Percentiles rank a stretch among this genome's conserved stretches.
Evolutionary conservation across 2,329 filamentous ascomycete species (phyloP).

Genomic region (Neonectria sp.): DNA sequence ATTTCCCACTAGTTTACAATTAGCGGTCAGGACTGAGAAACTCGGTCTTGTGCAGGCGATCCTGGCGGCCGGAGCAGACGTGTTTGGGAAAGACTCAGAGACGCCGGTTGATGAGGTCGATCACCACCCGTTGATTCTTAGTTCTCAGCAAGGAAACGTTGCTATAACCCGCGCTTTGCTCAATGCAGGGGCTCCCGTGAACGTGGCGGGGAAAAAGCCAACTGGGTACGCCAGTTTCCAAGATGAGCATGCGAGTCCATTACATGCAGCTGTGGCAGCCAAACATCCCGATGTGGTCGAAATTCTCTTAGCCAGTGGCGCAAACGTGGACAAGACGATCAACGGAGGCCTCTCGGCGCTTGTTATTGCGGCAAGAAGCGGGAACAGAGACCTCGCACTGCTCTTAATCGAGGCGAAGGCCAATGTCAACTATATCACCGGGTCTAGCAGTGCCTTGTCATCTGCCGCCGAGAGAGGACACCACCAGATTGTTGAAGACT

Average conservation of each 20-base stretch:
- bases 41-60: not conserved
- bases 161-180: not conserved
- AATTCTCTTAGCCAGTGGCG: slow-evolving; percentile 15
- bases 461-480: not conserved
- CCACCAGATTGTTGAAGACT: slow-evolving; percentile 14
- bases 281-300: not conserved
- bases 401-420: slow-evolving; percentile 18
- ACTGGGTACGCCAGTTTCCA: not conserved
- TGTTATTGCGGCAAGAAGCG: not conserved
- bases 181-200: not conserved
- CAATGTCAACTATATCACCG: not conserved
- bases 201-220: not conserved
- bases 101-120: not conserved
- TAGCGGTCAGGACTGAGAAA: not conserved
- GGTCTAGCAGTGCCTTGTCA: not conserved
- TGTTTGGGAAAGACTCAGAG: not conserved
- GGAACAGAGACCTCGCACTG: not conserved
- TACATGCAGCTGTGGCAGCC: slow-evolving; percentile 12
- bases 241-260: slow-evolving; percentile 1
- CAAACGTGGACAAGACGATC: slow-evolving; percentile 10
- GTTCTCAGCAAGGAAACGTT: not conserved
- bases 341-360: not conserved
- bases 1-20: not conserved
- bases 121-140: slow-evolving; percentile 10
- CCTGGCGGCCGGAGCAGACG: not conserved